These are phyloP conservation scores for Nevesoporus exiguus DNA, from an alignment of 768 basidiomycete species.

Conservation along the genomic window DNA sequence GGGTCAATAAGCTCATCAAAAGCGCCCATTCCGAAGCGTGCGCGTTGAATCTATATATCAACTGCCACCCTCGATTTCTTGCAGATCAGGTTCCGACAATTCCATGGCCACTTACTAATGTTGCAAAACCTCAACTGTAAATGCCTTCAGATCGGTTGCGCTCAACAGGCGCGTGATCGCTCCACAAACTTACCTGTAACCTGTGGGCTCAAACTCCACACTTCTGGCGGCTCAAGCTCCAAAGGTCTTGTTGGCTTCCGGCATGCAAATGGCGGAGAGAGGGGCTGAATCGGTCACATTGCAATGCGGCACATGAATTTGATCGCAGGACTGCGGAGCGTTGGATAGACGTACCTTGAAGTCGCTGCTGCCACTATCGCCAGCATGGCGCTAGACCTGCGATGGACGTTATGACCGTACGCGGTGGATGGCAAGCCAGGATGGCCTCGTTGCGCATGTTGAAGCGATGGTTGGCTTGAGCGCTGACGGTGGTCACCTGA, in stretches of 20 bases:
- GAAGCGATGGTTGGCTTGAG: too few species aligned
- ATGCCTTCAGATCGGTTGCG: background rate
- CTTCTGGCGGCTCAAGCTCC: background rate
- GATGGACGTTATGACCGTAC: background rate
- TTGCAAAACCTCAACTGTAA: background rate
- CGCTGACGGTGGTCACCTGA: conserved; percentile 16
- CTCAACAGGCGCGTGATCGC: conserved; percentile 6
- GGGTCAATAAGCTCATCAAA: conserved; percentile 4
- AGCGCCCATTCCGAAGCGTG: conserved; percentile 5
- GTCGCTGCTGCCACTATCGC: background rate
- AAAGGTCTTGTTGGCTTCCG: background rate
- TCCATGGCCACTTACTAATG: background rate
- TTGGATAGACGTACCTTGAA: background rate
- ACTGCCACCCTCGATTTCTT: background rate
- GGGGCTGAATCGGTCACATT: background rate
- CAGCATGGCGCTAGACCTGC: background rate
- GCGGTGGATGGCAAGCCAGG: too few species aligned
- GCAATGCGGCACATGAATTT: background rate
- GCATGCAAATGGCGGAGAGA: background rate
- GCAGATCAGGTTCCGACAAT: conserved; percentile 11
- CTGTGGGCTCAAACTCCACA: background rate
- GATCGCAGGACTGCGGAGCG: background rate
- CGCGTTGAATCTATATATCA: conserved; percentile 10
- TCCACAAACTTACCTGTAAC: conserved; percentile 6
- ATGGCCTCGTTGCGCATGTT: too few species aligned